phyloP scores from a whole-genome alignment of 1,284 basidiomycete species.

The Golubevia sp. region DNA sequence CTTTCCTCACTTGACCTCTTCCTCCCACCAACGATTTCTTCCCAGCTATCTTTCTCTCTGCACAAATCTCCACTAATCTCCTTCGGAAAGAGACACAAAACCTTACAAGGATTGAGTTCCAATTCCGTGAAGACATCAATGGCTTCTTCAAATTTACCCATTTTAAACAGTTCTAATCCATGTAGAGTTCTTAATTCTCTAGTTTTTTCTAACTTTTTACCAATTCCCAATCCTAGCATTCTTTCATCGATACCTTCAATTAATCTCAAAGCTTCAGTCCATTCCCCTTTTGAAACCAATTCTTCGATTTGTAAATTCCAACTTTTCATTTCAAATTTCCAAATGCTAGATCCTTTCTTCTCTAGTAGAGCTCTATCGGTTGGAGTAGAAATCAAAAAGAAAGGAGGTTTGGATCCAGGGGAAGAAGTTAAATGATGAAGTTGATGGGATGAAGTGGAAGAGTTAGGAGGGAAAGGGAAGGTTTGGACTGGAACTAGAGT shows the following conservation, averaged over 20 bases:
- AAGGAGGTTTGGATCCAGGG: not conserved
- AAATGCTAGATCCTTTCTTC: conserved; percentile 15
- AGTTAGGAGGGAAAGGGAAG: not conserved
- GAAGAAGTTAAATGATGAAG: not conserved
- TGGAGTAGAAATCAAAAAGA: not conserved
- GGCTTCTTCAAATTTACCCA: conserved; percentile 43
- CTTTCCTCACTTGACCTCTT: not conserved
- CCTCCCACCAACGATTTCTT: conserved; percentile 40
- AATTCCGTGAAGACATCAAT: conserved; percentile 55
- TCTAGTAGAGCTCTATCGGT: not conserved
- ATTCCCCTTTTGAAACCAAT: conserved; percentile 41
- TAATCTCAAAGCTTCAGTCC: conserved; percentile 49
- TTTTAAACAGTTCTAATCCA: conserved; percentile 19
- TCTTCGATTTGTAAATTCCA: conserved; percentile 51
- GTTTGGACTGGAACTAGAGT: not conserved
- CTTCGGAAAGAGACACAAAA: conserved; percentile 51
- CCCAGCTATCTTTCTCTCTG: conserved; percentile 31
- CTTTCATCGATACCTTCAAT: conserved; percentile 44
- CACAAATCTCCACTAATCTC: conserved; percentile 41
- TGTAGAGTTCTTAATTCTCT: not conserved
- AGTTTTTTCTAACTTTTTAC: not conserved
- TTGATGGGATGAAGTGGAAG: not conserved
- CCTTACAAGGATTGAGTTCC: conserved; percentile 54
- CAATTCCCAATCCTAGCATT: not conserved
- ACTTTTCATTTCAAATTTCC: conserved; percentile 34